Evolutionary conservation across 257 asterid genomes (phyloP).

Genomic region (Solanum appendiculatum): DNA sequence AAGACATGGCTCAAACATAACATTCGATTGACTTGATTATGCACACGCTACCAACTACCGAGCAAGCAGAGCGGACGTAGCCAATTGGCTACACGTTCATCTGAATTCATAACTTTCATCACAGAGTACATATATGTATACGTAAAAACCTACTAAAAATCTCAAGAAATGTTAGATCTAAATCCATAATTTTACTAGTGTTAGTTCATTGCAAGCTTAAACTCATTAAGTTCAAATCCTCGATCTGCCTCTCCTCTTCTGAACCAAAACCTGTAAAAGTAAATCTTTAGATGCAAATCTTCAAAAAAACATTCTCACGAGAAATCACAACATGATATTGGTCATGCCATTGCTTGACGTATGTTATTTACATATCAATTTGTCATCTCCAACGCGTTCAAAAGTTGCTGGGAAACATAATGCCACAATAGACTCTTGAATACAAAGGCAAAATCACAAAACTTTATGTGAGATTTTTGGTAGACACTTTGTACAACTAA

Average conservation of each 20-base stretch:
- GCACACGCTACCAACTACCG: too few species aligned
- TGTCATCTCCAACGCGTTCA: not conserved
- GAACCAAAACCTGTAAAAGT: not conserved
- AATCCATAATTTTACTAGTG: not conserved
- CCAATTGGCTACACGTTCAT: too few species aligned
- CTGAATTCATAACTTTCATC: too few species aligned
- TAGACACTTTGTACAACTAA: conserved; percentile 20
- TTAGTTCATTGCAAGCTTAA: not conserved
- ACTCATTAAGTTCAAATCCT: not conserved
- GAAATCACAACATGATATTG: not conserved
- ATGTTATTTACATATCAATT: not conserved
- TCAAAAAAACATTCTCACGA: not conserved
- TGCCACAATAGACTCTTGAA: not conserved
- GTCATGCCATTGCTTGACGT: not conserved
- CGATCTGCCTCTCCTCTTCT: not conserved
- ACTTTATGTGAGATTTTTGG: not conserved
- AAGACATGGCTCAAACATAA: too few species aligned
- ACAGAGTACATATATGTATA: not conserved
- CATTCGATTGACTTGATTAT: too few species aligned
- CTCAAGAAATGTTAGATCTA: not conserved
- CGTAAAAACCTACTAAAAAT: not conserved
- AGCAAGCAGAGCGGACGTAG: too few species aligned
- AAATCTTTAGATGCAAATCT: not conserved
- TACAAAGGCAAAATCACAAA: not conserved
- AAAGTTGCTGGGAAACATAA: not conserved